A percentile compares a stretch with the other conserved stretches of the same genome.
These are phyloP conservation scores for Platismatia glauca DNA, from an alignment of 495 filamentous ascomycete genomes.

Conservation along the genomic window DNA sequence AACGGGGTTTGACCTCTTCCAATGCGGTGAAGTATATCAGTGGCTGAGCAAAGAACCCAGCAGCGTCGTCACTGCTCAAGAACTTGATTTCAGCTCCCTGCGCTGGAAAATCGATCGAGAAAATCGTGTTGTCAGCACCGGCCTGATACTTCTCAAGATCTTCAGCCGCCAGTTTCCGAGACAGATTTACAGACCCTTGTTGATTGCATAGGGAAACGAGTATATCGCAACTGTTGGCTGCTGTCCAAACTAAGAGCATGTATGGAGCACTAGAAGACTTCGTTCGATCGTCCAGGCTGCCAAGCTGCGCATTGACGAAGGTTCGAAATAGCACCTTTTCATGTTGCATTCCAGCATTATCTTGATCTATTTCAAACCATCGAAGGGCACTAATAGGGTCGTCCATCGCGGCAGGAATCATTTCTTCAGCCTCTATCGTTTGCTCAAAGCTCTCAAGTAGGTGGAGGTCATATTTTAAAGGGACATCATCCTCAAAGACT, in stretches of 20 bases:
- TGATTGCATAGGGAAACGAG: constrained; percentile 18
- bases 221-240: constrained; percentile 11
- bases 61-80: constrained; percentile 3
- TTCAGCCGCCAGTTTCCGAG: constrained; percentile 12
- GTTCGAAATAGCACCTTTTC: constrained; percentile 14
- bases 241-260: constrained; percentile 17
- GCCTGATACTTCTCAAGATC: constrained; percentile 7
- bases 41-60: constrained; percentile 9
- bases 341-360: constrained; percentile 12
- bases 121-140: not conserved
- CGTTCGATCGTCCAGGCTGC: constrained; percentile 7
- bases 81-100: constrained; percentile 19
- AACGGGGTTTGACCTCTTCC: constrained; percentile 7
- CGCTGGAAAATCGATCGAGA: constrained; percentile 13
- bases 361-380: constrained; percentile 19
- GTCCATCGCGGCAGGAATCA: constrained; percentile 14
- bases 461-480: constrained; percentile 6
- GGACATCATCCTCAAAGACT: not conserved
- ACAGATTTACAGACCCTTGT: constrained; percentile 18
- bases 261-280: constrained; percentile 19
- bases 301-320: constrained; percentile 20
- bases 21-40: constrained; percentile 10
- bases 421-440: constrained; percentile 12
- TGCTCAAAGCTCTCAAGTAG: constrained; percentile 20
- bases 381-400: constrained; percentile 11